phyloP scores from a whole-genome alignment of 192 early-diverging fungal genomes.

The Backusella macrospora region DNA sequence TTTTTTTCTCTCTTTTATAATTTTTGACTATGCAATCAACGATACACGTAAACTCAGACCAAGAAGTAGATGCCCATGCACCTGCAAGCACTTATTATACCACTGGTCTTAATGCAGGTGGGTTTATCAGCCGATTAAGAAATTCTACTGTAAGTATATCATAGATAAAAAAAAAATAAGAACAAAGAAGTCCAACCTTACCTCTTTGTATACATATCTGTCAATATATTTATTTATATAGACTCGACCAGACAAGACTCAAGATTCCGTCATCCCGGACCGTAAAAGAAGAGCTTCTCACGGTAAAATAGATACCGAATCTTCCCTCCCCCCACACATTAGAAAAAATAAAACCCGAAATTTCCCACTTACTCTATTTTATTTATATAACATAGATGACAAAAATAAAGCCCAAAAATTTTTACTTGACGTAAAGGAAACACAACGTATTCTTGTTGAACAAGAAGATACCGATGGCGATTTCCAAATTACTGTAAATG shows the following conservation, averaged over 20 bases:
- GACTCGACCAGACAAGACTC: background rate
- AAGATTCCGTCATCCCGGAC: conserved; percentile 1
- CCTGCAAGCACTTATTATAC: conserved; percentile 39
- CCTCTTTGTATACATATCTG: too few relatives aligned
- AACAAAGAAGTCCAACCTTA: background rate
- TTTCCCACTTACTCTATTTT: background rate
- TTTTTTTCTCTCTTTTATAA: background rate
- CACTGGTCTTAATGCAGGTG: conserved; percentile 33
- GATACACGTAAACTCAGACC: conserved; percentile 2
- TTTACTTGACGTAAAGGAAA: conserved; percentile 83
- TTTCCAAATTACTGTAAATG: conserved; percentile 92
- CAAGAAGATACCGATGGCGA: conserved; percentile 98
- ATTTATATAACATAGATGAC: conserved; percentile 32
- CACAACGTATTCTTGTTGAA: conserved; percentile 74
- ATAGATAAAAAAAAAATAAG: background rate
- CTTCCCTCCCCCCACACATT: background rate
- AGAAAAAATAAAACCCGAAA: background rate
- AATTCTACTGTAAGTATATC: conserved; percentile 19
- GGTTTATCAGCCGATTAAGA: conserved; percentile 21
- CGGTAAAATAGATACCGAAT: conserved; percentile 17
- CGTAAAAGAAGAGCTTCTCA: conserved; percentile 32
- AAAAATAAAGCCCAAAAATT: conserved; percentile 68
- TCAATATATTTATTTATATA: background rate
- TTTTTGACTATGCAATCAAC: background rate
- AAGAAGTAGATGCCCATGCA: conserved; percentile 33